Base-by-base conservation (phyloP, 192 early-diverging fungal genomes). In the Oehlia diaphana region DNA sequence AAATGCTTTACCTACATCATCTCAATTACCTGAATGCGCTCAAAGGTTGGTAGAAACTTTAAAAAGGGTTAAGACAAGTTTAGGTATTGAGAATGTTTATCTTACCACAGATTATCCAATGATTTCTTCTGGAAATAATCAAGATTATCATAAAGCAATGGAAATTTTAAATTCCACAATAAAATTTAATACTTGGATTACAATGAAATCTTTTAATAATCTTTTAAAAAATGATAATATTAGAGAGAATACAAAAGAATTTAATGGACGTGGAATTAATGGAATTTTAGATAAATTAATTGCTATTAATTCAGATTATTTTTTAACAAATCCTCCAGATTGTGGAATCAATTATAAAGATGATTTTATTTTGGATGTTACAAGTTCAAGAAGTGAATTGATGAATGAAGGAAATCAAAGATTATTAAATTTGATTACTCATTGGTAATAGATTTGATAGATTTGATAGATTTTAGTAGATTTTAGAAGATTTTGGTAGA, bases 231-330 rank as follows among this genome's bases (percentile, higher is more conserved):
- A 67, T 67, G 2, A 13, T 67, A 67, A 23, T 19, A 21, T 67
- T 67, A 3, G 4, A 26, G 16, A 67, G 9, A 67, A 28, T 28
- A 35, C 65, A 31, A 67, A 13, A 31, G 33, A 35, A 35, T 35
- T 31, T 67, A 67, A 35, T 67, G 65, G 33, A 67, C 33, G 2
- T 31, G 65, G 65, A 67, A 67, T 67, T 31, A 9, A 26, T 31
- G 23, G 65, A 67, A 67, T 67, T 67, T 35, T 67, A 35, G 65
- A 67, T 67, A 67, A 67, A 35, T 67, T 67, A 67, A 67, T 67
- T 53, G 16, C 50, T 0, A 53, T 53, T 53, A 53, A 53, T 53
- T 53, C 50, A 13, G 50, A 53, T 53, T 53, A 53, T 16, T 53
- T 53, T 16, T 53, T 53, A 53, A 16, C 50, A 4, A 53, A 12